Conservation (phyloP, 352 stramenopile genomes). For the Phytophthora ohioensis region DNA sequence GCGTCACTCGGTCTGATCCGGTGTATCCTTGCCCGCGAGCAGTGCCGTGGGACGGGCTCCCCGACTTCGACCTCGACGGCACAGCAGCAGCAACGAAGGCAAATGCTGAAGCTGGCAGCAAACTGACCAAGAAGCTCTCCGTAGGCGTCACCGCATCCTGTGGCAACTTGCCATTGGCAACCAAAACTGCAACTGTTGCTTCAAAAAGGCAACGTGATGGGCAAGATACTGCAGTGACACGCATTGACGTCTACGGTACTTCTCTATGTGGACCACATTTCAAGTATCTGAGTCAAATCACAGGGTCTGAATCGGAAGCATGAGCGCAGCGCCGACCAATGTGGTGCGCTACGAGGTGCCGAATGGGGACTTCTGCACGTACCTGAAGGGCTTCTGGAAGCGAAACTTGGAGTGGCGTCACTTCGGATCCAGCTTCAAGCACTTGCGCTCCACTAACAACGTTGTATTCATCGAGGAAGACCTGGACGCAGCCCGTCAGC, state of each 20-base stretch:
- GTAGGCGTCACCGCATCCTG: not conserved
- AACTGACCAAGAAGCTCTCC: not conserved
- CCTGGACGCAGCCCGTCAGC: constrained; percentile 68
- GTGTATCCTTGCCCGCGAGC: constrained; percentile 36
- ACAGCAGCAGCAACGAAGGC: not conserved
- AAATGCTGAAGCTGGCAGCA: constrained; percentile 1
- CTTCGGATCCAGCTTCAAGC: constrained; percentile 81
- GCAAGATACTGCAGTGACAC: not conserved
- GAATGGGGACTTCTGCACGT: constrained; percentile 71
- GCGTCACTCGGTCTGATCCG: constrained; percentile 30
- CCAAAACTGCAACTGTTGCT: not conserved
- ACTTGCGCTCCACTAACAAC: constrained; percentile 85
- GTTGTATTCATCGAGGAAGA: constrained; percentile 86
- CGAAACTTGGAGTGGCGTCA: constrained; percentile 84
- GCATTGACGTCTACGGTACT: constrained; percentile 33
- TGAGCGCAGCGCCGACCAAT: constrained; percentile 39
- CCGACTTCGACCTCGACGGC: not conserved
- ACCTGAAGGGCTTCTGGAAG: constrained; percentile 86
- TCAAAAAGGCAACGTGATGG: constrained; percentile 1
- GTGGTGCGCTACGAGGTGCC: constrained; percentile 65
- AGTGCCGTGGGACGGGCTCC: constrained; percentile 17
- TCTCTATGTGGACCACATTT: not conserved
- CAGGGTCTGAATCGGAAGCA: not conserved
- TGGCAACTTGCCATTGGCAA: too few species aligned
- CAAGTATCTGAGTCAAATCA: not conserved